These are phyloP conservation scores for Porcisia deanei DNA, from an alignment of 208 protist species.

Conservation along the genomic window DNA sequence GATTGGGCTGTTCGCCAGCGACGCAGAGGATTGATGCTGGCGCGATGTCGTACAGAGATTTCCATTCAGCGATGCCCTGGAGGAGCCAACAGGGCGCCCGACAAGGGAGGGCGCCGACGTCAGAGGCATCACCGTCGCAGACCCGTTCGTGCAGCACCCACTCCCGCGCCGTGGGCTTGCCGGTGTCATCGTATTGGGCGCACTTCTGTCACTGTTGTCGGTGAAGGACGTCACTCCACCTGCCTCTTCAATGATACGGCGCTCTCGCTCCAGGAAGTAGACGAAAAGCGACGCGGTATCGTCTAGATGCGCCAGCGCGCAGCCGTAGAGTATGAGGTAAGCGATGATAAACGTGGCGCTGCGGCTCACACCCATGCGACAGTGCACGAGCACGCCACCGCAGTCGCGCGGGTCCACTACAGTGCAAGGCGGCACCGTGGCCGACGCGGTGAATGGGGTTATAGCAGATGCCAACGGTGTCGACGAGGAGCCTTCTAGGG, in stretches of 20 bases:
- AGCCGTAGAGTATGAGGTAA: conserved; percentile 83
- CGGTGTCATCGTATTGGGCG: background rate
- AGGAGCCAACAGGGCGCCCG: background rate
- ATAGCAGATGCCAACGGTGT: background rate
- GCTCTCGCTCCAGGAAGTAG: conserved; percentile 24
- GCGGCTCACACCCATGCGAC: conserved; percentile 81
- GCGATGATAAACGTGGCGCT: conserved; percentile 77
- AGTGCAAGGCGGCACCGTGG: background rate
- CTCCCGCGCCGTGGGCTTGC: background rate
- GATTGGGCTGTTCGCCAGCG: conserved; percentile 2
- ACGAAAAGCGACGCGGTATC: conserved; percentile 28
- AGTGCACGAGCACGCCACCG: conserved; percentile 82
- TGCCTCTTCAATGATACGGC: conserved; percentile 19
- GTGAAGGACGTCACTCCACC: conserved; percentile 10
- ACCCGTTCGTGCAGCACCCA: background rate
- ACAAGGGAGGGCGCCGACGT: conserved; percentile 3
- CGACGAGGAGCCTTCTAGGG: background rate
- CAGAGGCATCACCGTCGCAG: conserved; percentile 1
- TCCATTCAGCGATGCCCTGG: background rate
- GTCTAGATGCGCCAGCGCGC: conserved; percentile 26
- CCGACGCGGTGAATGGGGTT: background rate
- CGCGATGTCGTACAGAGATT: background rate
- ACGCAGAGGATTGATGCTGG: background rate
- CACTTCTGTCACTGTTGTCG: background rate
- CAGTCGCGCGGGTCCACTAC: conserved; percentile 35